A percentile compares a stretch with the other conserved stretches of the same genome.
Conservation (phyloP, 148 eudicot species). For the Chenopodium suecicum region DNA sequence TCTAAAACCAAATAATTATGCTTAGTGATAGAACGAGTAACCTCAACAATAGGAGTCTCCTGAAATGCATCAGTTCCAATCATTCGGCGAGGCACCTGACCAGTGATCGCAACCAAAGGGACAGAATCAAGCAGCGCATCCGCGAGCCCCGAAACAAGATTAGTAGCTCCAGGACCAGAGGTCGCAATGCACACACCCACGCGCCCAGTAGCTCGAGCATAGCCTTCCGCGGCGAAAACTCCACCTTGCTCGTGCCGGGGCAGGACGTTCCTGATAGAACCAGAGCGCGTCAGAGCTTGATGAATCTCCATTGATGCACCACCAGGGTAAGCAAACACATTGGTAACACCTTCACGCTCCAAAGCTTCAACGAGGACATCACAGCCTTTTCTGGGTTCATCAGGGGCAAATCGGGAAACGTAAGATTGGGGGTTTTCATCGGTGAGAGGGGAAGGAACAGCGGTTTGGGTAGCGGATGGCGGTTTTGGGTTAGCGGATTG, state of each 20-base stretch:
- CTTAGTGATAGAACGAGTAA: slow-evolving; percentile 78
- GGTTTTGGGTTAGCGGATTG: slow-evolving; percentile 1
- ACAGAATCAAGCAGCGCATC: slow-evolving; percentile 78
- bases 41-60: slow-evolving; percentile 96
- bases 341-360: slow-evolving; percentile 71
- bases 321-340: slow-evolving; percentile 90
- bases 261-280: slow-evolving; percentile 56
- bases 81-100: slow-evolving; percentile 86
- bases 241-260: slow-evolving; percentile 98
- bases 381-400: slow-evolving; percentile 74
- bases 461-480: slow-evolving; percentile 15
- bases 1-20: slow-evolving; percentile 79
- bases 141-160: slow-evolving; percentile 78
- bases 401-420: slow-evolving; percentile 52
- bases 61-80: slow-evolving; percentile 92
- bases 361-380: slow-evolving; percentile 90
- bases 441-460: slow-evolving; percentile 15
- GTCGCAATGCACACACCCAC: slow-evolving; percentile 95
- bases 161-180: slow-evolving; percentile 95
- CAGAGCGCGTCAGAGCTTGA: slow-evolving; percentile 80
- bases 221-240: slow-evolving; percentile 85
- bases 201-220: slow-evolving; percentile 78
- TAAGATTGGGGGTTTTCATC: neutral
- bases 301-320: slow-evolving; percentile 95
- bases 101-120: slow-evolving; percentile 82